Conservation (phyloP, 2,329 filamentous ascomycete species). For the Fusarium armeniacum region DNA sequence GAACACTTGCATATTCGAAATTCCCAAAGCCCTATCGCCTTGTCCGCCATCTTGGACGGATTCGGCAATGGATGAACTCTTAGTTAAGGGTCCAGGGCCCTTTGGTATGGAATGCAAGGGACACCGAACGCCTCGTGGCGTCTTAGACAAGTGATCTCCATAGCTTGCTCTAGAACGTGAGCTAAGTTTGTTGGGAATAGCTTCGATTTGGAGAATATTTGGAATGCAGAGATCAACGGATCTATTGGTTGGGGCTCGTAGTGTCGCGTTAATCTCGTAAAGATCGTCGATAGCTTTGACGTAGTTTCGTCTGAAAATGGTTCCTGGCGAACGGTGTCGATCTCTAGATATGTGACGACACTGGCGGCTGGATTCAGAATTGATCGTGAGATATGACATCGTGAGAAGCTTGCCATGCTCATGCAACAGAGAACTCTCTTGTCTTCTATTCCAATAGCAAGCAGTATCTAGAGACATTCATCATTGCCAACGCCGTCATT, state of each 20-base stretch:
- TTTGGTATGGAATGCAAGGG: constrained; percentile 33
- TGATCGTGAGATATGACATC: constrained; percentile 3
- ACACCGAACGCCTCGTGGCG: constrained; percentile 25
- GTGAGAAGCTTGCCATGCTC: background rate
- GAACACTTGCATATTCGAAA: constrained; percentile 16
- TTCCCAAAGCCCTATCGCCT: constrained; percentile 23
- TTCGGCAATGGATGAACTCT: constrained; percentile 17
- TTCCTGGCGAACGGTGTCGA: constrained; percentile 17
- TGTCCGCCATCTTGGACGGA: constrained; percentile 30
- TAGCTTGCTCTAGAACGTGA: background rate
- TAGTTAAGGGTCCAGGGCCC: constrained; percentile 26
- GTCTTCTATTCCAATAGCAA: background rate
- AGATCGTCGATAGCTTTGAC: constrained; percentile 7
- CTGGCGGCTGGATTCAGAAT: constrained; percentile 30
- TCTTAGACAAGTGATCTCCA: constrained; percentile 7
- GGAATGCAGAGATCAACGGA: constrained; percentile 23
- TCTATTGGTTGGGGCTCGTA: constrained; percentile 1
- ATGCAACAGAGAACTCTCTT: background rate
- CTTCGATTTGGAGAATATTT: background rate
- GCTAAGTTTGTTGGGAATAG: constrained; percentile 8
- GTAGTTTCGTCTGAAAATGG: constrained; percentile 15
- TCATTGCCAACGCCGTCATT: no score
- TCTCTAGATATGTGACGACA: constrained; percentile 29
- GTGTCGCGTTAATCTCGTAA: constrained; percentile 8
- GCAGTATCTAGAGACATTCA: no score